Evolutionary conservation across 805 yeast species (phyloP), one percentile per base, ranked within the genome.

Genomic region (Wickerhamomyces chaumierensis): DNA sequence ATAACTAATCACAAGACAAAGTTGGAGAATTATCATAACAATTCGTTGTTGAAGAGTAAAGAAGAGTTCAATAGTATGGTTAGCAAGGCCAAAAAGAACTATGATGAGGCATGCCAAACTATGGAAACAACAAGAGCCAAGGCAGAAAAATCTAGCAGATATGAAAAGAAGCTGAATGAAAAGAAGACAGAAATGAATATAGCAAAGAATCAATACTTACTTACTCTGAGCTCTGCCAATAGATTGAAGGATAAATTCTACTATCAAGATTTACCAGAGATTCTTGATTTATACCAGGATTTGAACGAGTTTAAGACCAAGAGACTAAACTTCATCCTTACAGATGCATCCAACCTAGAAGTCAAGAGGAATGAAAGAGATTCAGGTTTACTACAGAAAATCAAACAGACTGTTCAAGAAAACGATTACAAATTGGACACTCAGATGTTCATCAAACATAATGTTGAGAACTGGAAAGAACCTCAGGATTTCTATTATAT

Each of bases 401-500:
- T 78, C 38, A 76, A 72, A 46, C 55, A 56, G 6, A 76, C 83
- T 9, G 67, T 86, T 3, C 69, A 65, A 19, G 81, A 78, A 52
- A 92, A 92, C 57, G 61, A 70, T 36, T 88, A 94, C 1, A 63
- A 62, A 33, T 62, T 86, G 37, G 96, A 87, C 59, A 74, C 88
- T 0, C 79, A 84, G 27, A 90, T 92, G 96, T 92, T 78, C 59
- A 77, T 87, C 40, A 87, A 87, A 53, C 99, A 92, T 61, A 92
- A 92, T 56, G 44, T 71, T 19, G 27, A 41, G 19, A 65, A 65
- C 14, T 92, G 96, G 96, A 68, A 67, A 34, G 96, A 87, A 49
- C 97, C 96, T 1, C 65, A 64, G 6, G 97, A 90, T 61, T 85
- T 82, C 53, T 69, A 75, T 47, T 92, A 82, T 52, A 72, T 83